Base-by-base conservation (phyloP, 208 protist genomes). In the Acanthamoeba healyi region DNA sequence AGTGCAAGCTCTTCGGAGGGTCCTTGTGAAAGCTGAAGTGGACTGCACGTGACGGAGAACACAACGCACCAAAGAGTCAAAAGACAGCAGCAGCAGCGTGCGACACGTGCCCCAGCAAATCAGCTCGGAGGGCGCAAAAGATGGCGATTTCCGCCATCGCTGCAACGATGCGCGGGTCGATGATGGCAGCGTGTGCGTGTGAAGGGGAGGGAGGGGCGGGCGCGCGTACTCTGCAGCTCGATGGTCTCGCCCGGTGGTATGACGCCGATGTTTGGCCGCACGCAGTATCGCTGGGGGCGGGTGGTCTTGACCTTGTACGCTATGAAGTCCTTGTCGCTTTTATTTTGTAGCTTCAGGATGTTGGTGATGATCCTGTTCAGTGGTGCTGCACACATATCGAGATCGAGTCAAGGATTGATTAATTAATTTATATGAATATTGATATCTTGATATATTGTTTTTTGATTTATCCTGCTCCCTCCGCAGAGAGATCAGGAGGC, bases 241-340 rank as follows among this genome's bases (percentile, higher is more conserved):
- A 95, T 92, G 0, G 87, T 81, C 67, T 94, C 84, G 34, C 95
- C 95, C 26, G 93, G 88, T 56, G 70, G 79, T 15, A 96, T 94
- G 26, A 96, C 94, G 38, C 95, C 95, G 40, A 92, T 94, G 61
- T 95, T 96, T 63, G 95, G 95, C 51, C 93, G 94, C 6, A 96
- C 95, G 32, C 95, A 96, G 82, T 96, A 96, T 84, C 88, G 94
- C 79, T 88, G 42, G 46, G 95, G 95, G 34, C 92, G 92, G 14
- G 95, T 96, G 14, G 95, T 96, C 49, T 96, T 96, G 10, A 96
- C 95, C 42, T 96, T 96, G 81, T 94, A 96, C 7, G 93, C 95
- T 15, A 96, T 61, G 32, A 82, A 93, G 17, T 93, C 46, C 12
- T 74, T 81, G n/a, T 56, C 51, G 63, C 88, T 93, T 0, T 49